Base-by-base conservation (phyloP, 2,329 filamentous ascomycete genomes). In the Hymenotorrendiella dingleyae region DNA sequence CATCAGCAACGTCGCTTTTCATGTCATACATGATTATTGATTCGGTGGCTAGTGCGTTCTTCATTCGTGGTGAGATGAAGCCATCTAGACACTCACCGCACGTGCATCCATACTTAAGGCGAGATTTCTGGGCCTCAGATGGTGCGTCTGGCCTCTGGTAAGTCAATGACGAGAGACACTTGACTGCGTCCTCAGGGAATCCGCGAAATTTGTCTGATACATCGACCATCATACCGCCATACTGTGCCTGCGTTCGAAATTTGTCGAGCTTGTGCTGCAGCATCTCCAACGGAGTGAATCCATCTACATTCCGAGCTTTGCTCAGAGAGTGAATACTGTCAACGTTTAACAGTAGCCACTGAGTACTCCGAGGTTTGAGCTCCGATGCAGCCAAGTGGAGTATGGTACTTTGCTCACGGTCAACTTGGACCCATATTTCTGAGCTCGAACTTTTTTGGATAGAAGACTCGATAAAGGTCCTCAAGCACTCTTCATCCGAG, bases 1-100 rank as follows among this genome's bases (percentile, higher is more conserved):
- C 49, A 35, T 50, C 41, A 23, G 61, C 39, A 24, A 48, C 42
- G 4, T 49, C 34, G 30, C 41, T 19, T 1, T 55, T 36, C 38
- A 45, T 48, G 43, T 63, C 55, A 42, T 57, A 47, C 12, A 26
- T 39, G 6, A 43, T 34, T 39, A 62, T 53, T 6, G 59, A 61
- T 36, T 61, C 48, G 41, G 28, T 53, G 4, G 54, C 12, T 16
- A 67, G 54, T 23, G 54, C 55, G 29, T 44, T 42, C n/a, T 46
- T 58, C 62, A 65, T 67, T 33, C 62, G 59, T 12, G 62, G 59
- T 35, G 63, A 67, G 27, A 68, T 39, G 49, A 67, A 64, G 3
- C 64, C 64, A 23, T 47, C 52, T 12, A 62, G 42, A 47, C 64
- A 66, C 45, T 60, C 40, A 21, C 63, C 62, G 47, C 64, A 68